Conservation (phyloP, 345 rosid genomes). For the Lagerstroemia speciosa region DNA sequence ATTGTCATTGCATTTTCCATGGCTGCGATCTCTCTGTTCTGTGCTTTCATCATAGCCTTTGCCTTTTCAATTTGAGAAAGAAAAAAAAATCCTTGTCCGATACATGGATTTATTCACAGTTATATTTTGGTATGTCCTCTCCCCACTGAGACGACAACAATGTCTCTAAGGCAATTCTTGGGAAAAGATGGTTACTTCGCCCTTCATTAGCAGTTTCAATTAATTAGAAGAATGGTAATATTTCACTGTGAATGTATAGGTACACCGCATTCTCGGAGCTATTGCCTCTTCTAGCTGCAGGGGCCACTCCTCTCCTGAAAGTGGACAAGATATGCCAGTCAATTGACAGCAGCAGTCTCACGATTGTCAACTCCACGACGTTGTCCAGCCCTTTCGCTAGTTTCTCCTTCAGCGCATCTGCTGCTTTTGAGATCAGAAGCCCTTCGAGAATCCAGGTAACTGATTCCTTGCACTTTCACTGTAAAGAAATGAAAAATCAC, state of each 20-base stretch:
- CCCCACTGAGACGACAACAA: too few species aligned
- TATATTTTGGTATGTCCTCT: too few species aligned
- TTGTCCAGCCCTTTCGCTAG: constrained; percentile 70
- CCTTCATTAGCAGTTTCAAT: neutral
- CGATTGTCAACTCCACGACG: constrained; percentile 55
- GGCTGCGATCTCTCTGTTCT: too few species aligned
- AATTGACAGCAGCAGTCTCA: constrained; percentile 42
- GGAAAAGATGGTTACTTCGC: neutral
- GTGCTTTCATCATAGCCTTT: too few species aligned
- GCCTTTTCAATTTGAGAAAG: too few species aligned
- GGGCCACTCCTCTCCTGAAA: constrained; percentile 68
- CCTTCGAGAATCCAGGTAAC: constrained; percentile 81
- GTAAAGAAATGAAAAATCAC: neutral
- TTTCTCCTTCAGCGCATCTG: constrained; percentile 77
- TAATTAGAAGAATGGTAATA: neutral
- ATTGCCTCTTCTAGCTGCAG: constrained; percentile 74
- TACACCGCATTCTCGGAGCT: constrained; percentile 91
- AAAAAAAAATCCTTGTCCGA: too few species aligned
- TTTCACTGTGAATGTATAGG: constrained; percentile 26
- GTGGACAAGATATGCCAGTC: constrained; percentile 58
- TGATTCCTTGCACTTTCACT: neutral
- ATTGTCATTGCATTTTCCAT: too few species aligned
- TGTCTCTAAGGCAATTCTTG: too few species aligned
- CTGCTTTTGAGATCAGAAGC: constrained; percentile 67
- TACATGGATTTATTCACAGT: too few species aligned